Conservation (phyloP, 1,139 yeast genomes). For the Blastobotrys proliferans region DNA sequence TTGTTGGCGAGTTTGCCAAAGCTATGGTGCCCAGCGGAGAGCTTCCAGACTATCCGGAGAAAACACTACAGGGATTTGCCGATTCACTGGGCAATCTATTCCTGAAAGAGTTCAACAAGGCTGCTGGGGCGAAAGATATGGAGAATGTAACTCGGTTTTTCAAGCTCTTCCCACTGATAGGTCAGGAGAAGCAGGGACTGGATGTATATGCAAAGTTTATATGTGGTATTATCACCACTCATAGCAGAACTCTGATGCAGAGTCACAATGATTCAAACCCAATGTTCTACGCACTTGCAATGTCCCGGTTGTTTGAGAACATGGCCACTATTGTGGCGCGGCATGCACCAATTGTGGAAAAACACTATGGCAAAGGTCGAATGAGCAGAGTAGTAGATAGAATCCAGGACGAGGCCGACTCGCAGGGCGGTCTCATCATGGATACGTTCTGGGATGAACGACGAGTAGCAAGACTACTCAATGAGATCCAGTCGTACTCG, state of each 20-base stretch:
- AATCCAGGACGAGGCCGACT: slow-evolving; percentile 83
- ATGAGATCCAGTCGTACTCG: slow-evolving; percentile 54
- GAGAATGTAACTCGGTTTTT: slow-evolving; percentile 71
- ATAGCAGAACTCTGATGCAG: slow-evolving; percentile 59
- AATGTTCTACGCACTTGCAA: slow-evolving; percentile 57
- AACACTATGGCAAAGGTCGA: slow-evolving; percentile 64
- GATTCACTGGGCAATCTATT: slow-evolving; percentile 55
- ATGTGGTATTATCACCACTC: slow-evolving; percentile 76
- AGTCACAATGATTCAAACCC: slow-evolving; percentile 32
- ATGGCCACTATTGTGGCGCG: slow-evolving; percentile 81
- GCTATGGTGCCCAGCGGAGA: slow-evolving; percentile 87
- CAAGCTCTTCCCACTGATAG: slow-evolving; percentile 82
- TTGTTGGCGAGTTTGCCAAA: slow-evolving; percentile 70
- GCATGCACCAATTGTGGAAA: slow-evolving; percentile 73
- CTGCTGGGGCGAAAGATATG: slow-evolving; percentile 64
- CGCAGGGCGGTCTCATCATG: slow-evolving; percentile 81
- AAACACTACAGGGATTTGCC: slow-evolving; percentile 55
- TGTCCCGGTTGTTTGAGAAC: slow-evolving; percentile 75
- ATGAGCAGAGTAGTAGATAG: slow-evolving; percentile 64
- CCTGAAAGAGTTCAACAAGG: slow-evolving; percentile 58
- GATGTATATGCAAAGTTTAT: slow-evolving; percentile 80
- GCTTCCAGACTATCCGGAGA: slow-evolving; percentile 75
- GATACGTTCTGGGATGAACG: slow-evolving; percentile 82
- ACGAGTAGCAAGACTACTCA: slow-evolving; percentile 51
- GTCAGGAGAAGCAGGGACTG: slow-evolving; percentile 67